phyloP scores from a whole-genome alignment of 495 filamentous ascomycete species.

The Astrothelium macrocarpum region DNA sequence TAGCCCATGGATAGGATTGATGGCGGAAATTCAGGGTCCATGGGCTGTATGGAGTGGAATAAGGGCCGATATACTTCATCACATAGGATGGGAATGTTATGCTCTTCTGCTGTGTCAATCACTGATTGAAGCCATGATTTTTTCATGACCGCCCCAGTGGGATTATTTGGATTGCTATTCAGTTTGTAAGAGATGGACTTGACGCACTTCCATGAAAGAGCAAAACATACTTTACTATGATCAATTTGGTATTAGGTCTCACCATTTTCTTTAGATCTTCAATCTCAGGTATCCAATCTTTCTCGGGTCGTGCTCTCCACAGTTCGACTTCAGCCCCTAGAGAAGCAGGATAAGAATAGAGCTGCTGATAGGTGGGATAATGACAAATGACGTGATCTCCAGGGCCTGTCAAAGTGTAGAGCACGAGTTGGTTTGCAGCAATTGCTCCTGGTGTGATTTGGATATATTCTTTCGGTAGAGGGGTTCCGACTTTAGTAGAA shows the following conservation, averaged over 20 bases:
- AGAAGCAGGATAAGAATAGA: constrained; percentile 66
- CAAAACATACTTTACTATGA: constrained; percentile 49
- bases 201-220: background rate
- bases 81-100: constrained; percentile 57
- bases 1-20: constrained; percentile 67
- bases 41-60: constrained; percentile 63
- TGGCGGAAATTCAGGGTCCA: constrained; percentile 50
- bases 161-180: constrained; percentile 80
- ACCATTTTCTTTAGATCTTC: constrained; percentile 58
- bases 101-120: constrained; percentile 51
- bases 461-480: constrained; percentile 54
- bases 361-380: constrained; percentile 82
- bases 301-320: constrained; percentile 60
- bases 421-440: constrained; percentile 66
- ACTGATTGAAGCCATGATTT: constrained; percentile 49
- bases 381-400: constrained; percentile 87
- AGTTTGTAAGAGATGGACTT: background rate
- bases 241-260: constrained; percentile 64
- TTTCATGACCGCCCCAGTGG: constrained; percentile 65
- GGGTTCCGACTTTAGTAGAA: constrained; percentile 40
- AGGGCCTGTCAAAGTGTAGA: constrained; percentile 65
- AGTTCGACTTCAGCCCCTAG: constrained; percentile 73
- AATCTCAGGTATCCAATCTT: constrained; percentile 59
- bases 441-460: constrained; percentile 77
- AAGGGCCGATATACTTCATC: constrained; percentile 87